Evolutionary conservation across 1,284 basidiomycete species (phyloP).

Genomic region (Microbotryomycetes sp.): DNA sequence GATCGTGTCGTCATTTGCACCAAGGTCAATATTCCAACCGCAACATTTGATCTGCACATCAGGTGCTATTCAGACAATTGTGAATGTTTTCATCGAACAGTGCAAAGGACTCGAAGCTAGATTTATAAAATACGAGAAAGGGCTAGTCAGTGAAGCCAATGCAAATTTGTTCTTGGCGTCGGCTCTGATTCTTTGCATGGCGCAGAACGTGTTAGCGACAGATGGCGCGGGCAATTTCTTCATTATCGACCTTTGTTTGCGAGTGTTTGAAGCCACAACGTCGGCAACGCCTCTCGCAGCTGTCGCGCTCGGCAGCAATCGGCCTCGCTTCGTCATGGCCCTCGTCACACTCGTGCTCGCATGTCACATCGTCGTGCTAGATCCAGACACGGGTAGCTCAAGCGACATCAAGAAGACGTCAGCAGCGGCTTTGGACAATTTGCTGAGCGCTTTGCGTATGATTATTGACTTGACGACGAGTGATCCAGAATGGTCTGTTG

Average conservation of each 20-base stretch:
- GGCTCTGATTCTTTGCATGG: too few relatives aligned
- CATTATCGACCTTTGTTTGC: neutral
- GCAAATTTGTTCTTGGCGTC: neutral
- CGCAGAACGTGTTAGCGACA: slow-evolving; percentile 17
- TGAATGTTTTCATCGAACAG: slow-evolving; percentile 3
- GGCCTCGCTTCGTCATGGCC: neutral
- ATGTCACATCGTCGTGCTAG: neutral
- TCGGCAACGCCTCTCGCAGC: slow-evolving; percentile 1
- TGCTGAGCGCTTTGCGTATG: neutral
- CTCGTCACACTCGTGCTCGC: neutral
- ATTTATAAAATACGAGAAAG: slow-evolving; percentile 9
- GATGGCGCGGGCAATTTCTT: neutral
- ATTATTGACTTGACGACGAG: slow-evolving; percentile 9
- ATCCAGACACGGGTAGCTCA: neutral
- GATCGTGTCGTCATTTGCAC: slow-evolving; percentile 10
- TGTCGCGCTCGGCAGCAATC: neutral
- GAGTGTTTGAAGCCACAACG: slow-evolving; percentile 2
- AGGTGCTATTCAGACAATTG: slow-evolving; percentile 12
- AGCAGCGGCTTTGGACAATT: neutral
- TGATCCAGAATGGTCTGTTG: slow-evolving; percentile 8
- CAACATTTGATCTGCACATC: slow-evolving; percentile 22
- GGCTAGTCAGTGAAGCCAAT: neutral
- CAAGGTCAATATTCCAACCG: slow-evolving; percentile 27
- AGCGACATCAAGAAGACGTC: neutral
- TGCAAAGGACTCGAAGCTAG: neutral